Conservation (phyloP, 2,329 filamentous ascomycete species). For the Colletotrichum tanaceti region DNA sequence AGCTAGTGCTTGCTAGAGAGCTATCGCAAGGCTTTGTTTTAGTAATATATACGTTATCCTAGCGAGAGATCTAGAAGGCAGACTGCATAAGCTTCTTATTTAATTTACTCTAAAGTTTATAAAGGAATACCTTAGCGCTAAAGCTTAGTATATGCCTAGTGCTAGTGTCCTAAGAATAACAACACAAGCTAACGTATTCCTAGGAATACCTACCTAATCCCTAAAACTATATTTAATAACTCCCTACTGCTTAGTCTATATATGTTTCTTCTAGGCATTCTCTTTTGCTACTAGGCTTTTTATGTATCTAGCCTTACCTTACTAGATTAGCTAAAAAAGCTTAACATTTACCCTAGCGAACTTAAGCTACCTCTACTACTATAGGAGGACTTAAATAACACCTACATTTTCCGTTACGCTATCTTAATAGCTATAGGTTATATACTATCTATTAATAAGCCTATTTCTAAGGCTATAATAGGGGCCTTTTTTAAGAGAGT, state of each 20-base stretch:
- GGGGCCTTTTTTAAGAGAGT: constrained; percentile 37
- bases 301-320: background rate
- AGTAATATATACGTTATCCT: background rate
- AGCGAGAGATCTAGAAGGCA: background rate
- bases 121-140: constrained; percentile 4
- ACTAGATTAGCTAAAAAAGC: background rate
- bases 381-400: constrained; percentile 3
- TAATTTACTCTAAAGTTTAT: background rate
- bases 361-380: background rate
- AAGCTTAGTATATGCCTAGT: background rate
- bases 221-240: constrained; percentile 6
- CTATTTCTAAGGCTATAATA: constrained; percentile 38
- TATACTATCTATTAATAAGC: constrained; percentile 36
- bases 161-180: background rate
- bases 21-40: background rate
- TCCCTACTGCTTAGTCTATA: constrained; percentile 2
- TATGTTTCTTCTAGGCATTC: background rate
- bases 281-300: background rate
- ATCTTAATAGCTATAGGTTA: constrained; percentile 49
- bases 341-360: background rate
- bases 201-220: constrained; percentile 2
- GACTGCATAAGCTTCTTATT: constrained; percentile 3
- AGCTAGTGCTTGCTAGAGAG: background rate
- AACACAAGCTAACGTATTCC: background rate
- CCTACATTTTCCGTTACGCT: constrained; percentile 31